These are phyloP conservation scores for Entomophthora muscae DNA, from an alignment of 371 early-diverging fungal species.

Conservation along the genomic window DNA sequence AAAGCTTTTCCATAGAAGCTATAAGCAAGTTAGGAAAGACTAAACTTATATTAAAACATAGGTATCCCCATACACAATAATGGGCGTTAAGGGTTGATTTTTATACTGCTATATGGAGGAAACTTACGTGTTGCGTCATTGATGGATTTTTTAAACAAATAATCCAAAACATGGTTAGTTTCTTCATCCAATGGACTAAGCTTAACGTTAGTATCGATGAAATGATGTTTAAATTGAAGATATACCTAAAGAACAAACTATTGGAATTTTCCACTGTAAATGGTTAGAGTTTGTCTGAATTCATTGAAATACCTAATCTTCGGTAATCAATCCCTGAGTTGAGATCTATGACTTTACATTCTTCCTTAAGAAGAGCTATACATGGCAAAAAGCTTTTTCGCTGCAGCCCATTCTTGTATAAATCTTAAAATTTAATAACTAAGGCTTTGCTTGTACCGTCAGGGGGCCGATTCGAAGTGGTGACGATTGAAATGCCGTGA, in stretches of 20 bases:
- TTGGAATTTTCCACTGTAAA: not conserved
- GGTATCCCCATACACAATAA: too few relatives aligned
- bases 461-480: conserved; percentile 88
- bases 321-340: conserved; percentile 87
- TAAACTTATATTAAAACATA: too few relatives aligned
- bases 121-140: not conserved
- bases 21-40: too few relatives aligned
- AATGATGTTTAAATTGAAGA: too few relatives aligned
- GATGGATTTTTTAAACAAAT: not conserved
- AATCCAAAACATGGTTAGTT: not conserved
- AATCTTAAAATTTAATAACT: conserved; percentile 20
- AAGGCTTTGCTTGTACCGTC: conserved; percentile 23
- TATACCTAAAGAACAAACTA: not conserved
- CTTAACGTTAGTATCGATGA: too few relatives aligned
- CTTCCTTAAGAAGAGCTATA: conserved; percentile 65
- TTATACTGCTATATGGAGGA: too few relatives aligned
- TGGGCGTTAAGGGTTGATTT: too few relatives aligned
- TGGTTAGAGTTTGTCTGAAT: too few relatives aligned
- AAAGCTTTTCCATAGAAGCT: conserved; percentile 19
- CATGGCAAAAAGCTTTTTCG: conserved; percentile 76
- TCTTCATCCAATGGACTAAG: not conserved
- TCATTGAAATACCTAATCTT: conserved; percentile 12
- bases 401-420: conserved; percentile 91
- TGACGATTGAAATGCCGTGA: conserved; percentile 78
- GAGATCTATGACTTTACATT: conserved; percentile 60